Evolutionary conservation across 2,329 filamentous ascomycete genomes (phyloP).

Genomic region (Fusarium lateritium): DNA sequence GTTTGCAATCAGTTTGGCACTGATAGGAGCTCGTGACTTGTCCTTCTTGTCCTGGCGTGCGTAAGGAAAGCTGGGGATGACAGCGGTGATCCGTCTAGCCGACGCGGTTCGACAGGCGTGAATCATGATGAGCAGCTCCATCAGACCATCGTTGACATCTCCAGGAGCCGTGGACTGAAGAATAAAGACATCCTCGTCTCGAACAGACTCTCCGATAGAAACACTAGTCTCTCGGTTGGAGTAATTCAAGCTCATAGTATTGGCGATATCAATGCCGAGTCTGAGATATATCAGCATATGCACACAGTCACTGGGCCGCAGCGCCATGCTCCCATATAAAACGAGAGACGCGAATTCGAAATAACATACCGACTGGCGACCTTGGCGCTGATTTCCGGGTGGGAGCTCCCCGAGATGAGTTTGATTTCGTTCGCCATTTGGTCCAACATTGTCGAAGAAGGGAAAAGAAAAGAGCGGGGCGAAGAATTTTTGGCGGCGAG

Average conservation of each 20-base stretch:
- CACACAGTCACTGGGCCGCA: constrained; percentile 5
- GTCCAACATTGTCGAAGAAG: constrained; percentile 55
- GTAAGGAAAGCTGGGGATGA: constrained; percentile 97
- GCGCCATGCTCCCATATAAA: constrained; percentile 4
- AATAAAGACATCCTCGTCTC: constrained; percentile 99
- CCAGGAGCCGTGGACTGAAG: constrained; percentile 94
- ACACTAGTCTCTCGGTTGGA: constrained; percentile 91
- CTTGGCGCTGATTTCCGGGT: constrained; percentile 63
- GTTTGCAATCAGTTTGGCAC: constrained; percentile 94
- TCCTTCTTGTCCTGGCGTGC: constrained; percentile 98
- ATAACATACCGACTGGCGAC: constrained; percentile 61
- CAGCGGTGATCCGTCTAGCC: constrained; percentile 92
- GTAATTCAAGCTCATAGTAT: constrained; percentile 86
- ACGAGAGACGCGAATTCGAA: constrained; percentile 19
- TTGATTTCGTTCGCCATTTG: constrained; percentile 69
- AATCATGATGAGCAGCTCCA: constrained; percentile 99
- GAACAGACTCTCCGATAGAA: constrained; percentile 94
- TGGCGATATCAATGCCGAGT: constrained; percentile 82
- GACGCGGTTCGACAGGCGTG: constrained; percentile 82
- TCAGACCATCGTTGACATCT: constrained; percentile 97
- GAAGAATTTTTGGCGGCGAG: constrained; percentile 48
- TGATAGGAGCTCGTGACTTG: constrained; percentile 93
- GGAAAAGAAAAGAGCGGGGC: constrained; percentile 47
- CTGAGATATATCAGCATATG: constrained; percentile 60
- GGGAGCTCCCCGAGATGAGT: constrained; percentile 65